These are phyloP conservation scores for Leccinum boreale DNA, from an alignment of 768 basidiomycete genomes.

Conservation along the genomic window DNA sequence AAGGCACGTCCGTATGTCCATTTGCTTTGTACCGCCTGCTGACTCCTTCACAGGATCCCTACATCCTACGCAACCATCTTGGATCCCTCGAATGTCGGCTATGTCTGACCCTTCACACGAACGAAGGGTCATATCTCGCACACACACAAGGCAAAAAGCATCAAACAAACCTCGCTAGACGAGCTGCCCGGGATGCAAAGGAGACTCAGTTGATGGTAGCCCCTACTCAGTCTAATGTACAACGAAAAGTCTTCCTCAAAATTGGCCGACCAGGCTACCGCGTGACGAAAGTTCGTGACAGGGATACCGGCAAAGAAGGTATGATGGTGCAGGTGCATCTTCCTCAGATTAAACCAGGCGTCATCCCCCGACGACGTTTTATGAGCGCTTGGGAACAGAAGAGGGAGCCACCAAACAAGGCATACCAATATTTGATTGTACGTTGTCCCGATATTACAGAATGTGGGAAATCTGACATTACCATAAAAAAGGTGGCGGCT, in stretches of 20 bases:
- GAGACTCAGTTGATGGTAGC: slow-evolving; percentile 90
- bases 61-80: slow-evolving; percentile 97
- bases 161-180: slow-evolving; percentile 95
- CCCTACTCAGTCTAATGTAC: slow-evolving; percentile 72
- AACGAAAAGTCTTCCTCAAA: slow-evolving; percentile 94
- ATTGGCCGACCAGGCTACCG: slow-evolving; percentile 95
- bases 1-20: slow-evolving; percentile 55
- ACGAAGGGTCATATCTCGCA: slow-evolving; percentile 97
- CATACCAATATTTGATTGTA: slow-evolving; percentile 96
- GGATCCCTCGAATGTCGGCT: slow-evolving; percentile 98
- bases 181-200: slow-evolving; percentile 96
- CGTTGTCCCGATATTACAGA: slow-evolving; percentile 32
- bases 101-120: slow-evolving; percentile 97
- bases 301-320: slow-evolving; percentile 87
- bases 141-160: slow-evolving; percentile 99
- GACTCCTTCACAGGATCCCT: slow-evolving; percentile 70
- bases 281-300: slow-evolving; percentile 95
- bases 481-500: slow-evolving; percentile 77
- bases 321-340: slow-evolving; percentile 97
- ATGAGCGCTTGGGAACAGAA: slow-evolving; percentile 99
- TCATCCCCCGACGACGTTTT: slow-evolving; percentile 82
- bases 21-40: not conserved
- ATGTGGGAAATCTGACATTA: slow-evolving; percentile 27
- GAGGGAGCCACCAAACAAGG: slow-evolving; percentile 90
- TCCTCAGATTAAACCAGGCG: slow-evolving; percentile 87